These are phyloP conservation scores for Agrostemma githago DNA, from an alignment of 148 eudicot genomes.

Conservation along the genomic window DNA sequence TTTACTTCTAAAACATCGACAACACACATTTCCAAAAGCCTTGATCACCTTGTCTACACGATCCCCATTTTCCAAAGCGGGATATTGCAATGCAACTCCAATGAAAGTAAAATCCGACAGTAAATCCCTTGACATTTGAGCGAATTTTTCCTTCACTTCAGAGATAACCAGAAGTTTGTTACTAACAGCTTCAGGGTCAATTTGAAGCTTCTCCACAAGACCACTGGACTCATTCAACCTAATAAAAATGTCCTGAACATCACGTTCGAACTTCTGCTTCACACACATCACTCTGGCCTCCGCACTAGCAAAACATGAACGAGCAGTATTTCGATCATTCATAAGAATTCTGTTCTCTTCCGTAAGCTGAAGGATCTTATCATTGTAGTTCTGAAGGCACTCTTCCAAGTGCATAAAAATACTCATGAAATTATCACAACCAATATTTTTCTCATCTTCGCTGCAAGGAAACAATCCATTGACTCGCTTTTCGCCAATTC, in stretches of 20 bases:
- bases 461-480: conserved; percentile 16
- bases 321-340: conserved; percentile 46
- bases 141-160: conserved; percentile 50
- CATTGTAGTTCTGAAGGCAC: conserved; percentile 35
- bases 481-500: conserved; percentile 29
- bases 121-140: conserved; percentile 42
- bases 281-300: conserved; percentile 39
- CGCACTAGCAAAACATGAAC: conserved; percentile 31
- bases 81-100: conserved; percentile 53
- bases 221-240: conserved; percentile 44
- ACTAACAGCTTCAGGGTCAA: conserved; percentile 47
- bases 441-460: conserved; percentile 21
- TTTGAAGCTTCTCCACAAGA: conserved; percentile 54
- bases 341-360: conserved; percentile 52
- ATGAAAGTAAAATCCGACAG: conserved; percentile 48
- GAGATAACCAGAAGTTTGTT: conserved; percentile 44
- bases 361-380: conserved; percentile 34
- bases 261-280: conserved; percentile 53
- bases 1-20: conserved; percentile 51
- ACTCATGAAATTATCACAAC: conserved; percentile 26
- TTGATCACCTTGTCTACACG: conserved; percentile 40
- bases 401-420: conserved; percentile 44
- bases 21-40: conserved; percentile 38
- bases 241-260: conserved; percentile 36
- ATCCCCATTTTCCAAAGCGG: conserved; percentile 42